phyloP scores from a whole-genome alignment of 345 rosid species.

The Noccaea bulbosa region DNA sequence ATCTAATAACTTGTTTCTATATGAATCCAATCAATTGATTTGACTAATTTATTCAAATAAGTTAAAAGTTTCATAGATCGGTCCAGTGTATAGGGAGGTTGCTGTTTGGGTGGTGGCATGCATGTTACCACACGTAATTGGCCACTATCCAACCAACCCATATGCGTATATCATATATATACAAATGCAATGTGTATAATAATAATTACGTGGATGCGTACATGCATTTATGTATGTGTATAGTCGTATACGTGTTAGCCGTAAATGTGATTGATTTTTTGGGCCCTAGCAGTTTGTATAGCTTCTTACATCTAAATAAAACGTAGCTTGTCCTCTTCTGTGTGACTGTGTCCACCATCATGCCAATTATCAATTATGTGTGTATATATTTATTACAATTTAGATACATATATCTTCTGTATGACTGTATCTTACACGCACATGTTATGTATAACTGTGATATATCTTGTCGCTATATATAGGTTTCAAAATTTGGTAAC shows the following conservation, averaged over 20 bases:
- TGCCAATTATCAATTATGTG: slow-evolving; percentile 26
- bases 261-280: slow-evolving; percentile 16
- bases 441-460: too few species aligned
- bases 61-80: not conserved
- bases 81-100: slow-evolving; percentile 6
- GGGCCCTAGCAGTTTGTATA: slow-evolving; percentile 28
- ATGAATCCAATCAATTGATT: not conserved
- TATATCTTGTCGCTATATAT: not conserved
- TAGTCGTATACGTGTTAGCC: not conserved
- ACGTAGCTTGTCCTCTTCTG: slow-evolving; percentile 29
- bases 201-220: not conserved
- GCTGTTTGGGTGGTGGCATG: slow-evolving; percentile 7
- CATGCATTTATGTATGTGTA: slow-evolving; percentile 6
- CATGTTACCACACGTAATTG: not conserved
- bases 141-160: not conserved
- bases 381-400: slow-evolving; percentile 33
- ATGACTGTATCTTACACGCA: slow-evolving; percentile 5
- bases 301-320: slow-evolving; percentile 22
- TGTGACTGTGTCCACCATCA: slow-evolving; percentile 24
- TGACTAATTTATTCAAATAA: slow-evolving; percentile 5
- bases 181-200: not conserved
- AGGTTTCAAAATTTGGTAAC: not conserved
- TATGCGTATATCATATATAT: not conserved
- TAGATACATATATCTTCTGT: not conserved
- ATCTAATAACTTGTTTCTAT: not conserved